These are phyloP conservation scores for Euphorbia pulcherrima DNA, from an alignment of 345 rosid species.

Conservation along the genomic window DNA sequence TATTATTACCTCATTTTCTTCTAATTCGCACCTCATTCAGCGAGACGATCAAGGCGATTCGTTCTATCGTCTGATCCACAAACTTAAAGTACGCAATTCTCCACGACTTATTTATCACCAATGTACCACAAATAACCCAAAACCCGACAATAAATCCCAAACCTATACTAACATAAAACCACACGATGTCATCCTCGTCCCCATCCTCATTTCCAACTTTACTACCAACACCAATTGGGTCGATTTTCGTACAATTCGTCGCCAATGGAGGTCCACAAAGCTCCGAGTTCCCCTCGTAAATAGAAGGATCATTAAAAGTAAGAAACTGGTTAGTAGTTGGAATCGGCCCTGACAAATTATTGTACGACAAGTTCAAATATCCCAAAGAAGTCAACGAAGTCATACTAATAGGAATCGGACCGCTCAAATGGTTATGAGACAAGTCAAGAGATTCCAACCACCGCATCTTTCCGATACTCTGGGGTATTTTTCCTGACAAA, in stretches of 20 bases:
- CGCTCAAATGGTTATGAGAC: constrained; percentile 14
- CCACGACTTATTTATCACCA: constrained; percentile 7
- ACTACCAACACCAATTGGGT: neutral
- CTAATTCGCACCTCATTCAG: too few species aligned
- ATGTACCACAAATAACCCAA: constrained; percentile 14
- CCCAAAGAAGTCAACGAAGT: constrained; percentile 15
- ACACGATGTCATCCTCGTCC: neutral
- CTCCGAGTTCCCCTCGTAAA: constrained; percentile 15
- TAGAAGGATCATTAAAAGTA: constrained; percentile 23
- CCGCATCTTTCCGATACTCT: constrained; percentile 5
- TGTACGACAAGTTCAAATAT: constrained; percentile 25
- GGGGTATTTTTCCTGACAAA: constrained; percentile 7
- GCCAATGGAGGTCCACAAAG: constrained; percentile 16
- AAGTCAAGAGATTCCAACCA: constrained; percentile 16
- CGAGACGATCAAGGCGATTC: neutral
- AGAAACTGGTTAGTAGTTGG: constrained; percentile 22
- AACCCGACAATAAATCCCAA: constrained; percentile 13
- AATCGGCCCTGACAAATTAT: constrained; percentile 25
- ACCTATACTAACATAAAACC: neutral
- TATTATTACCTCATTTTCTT: too few species aligned
- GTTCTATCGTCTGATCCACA: neutral
- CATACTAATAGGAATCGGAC: constrained; percentile 21
- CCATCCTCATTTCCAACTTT: too few species aligned
- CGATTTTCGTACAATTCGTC: neutral
- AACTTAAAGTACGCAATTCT: constrained; percentile 6